These are phyloP conservation scores for Phytopythium ostracodes DNA, from an alignment of 352 stramenopile species.

Conservation along the genomic window DNA sequence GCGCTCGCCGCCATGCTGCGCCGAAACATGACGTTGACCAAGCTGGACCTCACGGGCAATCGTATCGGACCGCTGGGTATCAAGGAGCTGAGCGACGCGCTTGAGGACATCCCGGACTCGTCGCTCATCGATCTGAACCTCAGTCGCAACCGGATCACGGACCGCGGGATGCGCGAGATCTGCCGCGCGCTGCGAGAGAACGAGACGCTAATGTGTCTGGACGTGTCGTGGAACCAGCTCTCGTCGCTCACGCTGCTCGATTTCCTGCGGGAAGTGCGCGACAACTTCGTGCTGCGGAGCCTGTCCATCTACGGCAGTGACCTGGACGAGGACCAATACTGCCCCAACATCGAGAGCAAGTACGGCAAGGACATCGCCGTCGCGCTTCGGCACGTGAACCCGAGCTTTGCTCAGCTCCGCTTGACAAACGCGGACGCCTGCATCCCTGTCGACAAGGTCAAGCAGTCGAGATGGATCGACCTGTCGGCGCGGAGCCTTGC, in stretches of 20 bases:
- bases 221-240: conserved; percentile 68
- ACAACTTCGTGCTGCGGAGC: conserved; percentile 56
- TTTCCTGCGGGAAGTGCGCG: conserved; percentile 36
- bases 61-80: conserved; percentile 43
- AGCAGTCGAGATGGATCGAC: conserved; percentile 54
- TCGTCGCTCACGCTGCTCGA: conserved; percentile 34
- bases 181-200: conserved; percentile 55
- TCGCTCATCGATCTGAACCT: conserved; percentile 56
- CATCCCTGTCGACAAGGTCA: conserved; percentile 58
- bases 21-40: conserved; percentile 53
- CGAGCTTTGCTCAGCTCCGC: conserved; percentile 35
- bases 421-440: conserved; percentile 38
- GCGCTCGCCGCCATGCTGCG: conserved; percentile 57
- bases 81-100: conserved; percentile 41
- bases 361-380: conserved; percentile 41
- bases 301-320: conserved; percentile 51
- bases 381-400: conserved; percentile 46
- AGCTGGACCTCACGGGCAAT: conserved; percentile 50
- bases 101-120: conserved; percentile 60
- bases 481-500: conserved; percentile 30
- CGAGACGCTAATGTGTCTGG: conserved; percentile 58
- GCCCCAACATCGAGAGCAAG: conserved; percentile 54
- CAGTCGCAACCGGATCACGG: conserved; percentile 46
- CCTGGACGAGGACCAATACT: conserved; percentile 41
- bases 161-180: conserved; percentile 34